phyloP scores from a whole-genome alignment of 495 filamentous ascomycete species.

The Trichoderma parareesei region DNA sequence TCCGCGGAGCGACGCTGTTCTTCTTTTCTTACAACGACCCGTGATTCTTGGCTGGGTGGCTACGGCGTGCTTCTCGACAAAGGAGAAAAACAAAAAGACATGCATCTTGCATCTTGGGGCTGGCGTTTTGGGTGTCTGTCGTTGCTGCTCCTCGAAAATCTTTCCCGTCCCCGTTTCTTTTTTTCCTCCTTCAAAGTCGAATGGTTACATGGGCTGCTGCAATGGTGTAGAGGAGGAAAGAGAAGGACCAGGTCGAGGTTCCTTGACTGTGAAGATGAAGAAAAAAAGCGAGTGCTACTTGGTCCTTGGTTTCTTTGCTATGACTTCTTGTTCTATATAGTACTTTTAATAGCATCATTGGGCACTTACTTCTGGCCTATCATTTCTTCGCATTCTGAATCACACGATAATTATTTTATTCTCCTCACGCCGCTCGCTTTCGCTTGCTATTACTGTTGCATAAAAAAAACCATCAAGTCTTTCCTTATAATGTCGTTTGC shows the following conservation, averaged over 20 bases:
- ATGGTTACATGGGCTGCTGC: background rate
- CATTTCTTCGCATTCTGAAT: background rate
- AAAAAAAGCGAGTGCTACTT: background rate
- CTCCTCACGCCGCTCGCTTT: too few relatives aligned
- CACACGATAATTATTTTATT: background rate
- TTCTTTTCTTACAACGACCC: too few relatives aligned
- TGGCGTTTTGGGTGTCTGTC: background rate
- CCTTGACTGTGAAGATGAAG: background rate
- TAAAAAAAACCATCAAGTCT: too few relatives aligned
- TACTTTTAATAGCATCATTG: constrained; percentile 2
- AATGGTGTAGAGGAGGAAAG: background rate
- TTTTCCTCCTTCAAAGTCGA: background rate
- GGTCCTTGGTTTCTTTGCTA: background rate
- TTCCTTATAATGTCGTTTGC: background rate
- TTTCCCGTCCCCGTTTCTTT: too few relatives aligned
- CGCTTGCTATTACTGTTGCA: too few relatives aligned
- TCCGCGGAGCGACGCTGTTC: too few relatives aligned
- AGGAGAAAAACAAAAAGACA: background rate
- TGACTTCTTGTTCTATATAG: background rate
- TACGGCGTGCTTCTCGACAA: too few relatives aligned
- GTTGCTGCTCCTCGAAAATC: background rate
- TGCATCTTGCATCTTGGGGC: background rate
- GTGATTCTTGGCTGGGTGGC: background rate
- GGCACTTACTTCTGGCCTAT: background rate
- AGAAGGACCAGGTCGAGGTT: background rate